Evolutionary conservation across 2,329 filamentous ascomycete genomes (phyloP), one percentile per base, ranked within the genome.

Genomic region (Neonectria ditissima): DNA sequence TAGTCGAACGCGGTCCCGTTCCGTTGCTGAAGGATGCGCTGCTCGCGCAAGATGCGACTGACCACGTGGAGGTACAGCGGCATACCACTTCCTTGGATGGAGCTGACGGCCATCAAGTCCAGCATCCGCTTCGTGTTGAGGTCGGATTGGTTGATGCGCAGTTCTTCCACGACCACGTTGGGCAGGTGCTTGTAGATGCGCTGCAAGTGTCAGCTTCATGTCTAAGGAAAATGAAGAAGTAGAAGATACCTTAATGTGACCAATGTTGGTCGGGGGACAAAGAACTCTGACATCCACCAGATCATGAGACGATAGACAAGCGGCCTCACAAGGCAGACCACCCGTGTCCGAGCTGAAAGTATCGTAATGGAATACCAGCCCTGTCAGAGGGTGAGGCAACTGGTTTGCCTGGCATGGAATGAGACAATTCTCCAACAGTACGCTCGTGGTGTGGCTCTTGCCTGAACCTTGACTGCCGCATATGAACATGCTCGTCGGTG

Each of bases 341-440:
- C 80, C 76, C 0, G 73, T 69, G 45, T 85, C 82, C 0, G 81
- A 85, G 11, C 81, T 80, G 64, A 86, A 87, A 0, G 81, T 82
- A 66, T 90, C 87, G 62, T 89, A 91, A 65, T 91, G 88, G 52
- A 92, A 91, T 0, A 92, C 84, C 0, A 92, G 76, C 0, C 86
- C 88, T 0, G 87, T 86, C 0, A 91, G 76, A 0, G 88, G 87
- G 0, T 78, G 78, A 0, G 81, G 80, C 1, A 89, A 77, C 0
- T 75, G 72, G 7, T 83, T 85, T 0, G 84, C 77, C 0, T 74
- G 69, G 0, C 80, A 84, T 0, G 74, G 68, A 1, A 87, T 75
- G 0, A 91, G 76, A 37, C 84, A 89, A 65, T 87, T 88, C 70
- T 91, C 88, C 0, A 87, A 72, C 1, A 87, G 65, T 52, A 83